phyloP scores from a whole-genome alignment of 345 rosid species.

The Eucalyptus pauciflora region DNA sequence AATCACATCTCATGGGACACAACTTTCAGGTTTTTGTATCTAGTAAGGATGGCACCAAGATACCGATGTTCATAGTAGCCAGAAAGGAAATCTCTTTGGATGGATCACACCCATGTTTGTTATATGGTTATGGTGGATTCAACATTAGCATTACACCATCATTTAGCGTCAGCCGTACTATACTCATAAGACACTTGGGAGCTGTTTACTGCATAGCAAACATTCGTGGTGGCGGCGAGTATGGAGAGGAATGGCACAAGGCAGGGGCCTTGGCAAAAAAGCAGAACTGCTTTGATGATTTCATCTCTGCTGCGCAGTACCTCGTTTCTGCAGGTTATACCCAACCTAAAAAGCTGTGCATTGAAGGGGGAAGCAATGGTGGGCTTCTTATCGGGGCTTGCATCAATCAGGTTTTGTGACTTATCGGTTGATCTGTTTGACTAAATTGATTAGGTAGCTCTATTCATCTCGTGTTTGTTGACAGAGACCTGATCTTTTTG shows the following conservation, averaged over 20 bases:
- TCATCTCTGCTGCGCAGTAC: slow-evolving; percentile 69
- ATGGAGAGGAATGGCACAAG: slow-evolving; percentile 97
- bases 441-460: not conserved
- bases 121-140: slow-evolving; percentile 93
- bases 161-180: slow-evolving; percentile 55
- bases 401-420: slow-evolving; percentile 67
- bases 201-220: slow-evolving; percentile 73
- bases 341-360: slow-evolving; percentile 58
- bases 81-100: slow-evolving; percentile 45
- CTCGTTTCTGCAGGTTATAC: slow-evolving; percentile 75
- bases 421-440: not conserved
- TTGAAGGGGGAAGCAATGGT: slow-evolving; percentile 96
- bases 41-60: slow-evolving; percentile 70
- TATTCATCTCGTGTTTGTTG: not conserved
- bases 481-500: slow-evolving; percentile 97
- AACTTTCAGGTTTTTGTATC: slow-evolving; percentile 58
- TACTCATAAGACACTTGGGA: slow-evolving; percentile 71
- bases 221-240: slow-evolving; percentile 96
- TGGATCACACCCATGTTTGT: slow-evolving; percentile 86
- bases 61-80: slow-evolving; percentile 74
- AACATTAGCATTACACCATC: slow-evolving; percentile 61
- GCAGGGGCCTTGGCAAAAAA: slow-evolving; percentile 69
- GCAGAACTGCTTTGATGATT: slow-evolving; percentile 90
- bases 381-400: slow-evolving; percentile 92
- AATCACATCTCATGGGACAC: not conserved